phyloP scores from a whole-genome alignment of 257 asterid genomes.

The Solanum dulcamara region DNA sequence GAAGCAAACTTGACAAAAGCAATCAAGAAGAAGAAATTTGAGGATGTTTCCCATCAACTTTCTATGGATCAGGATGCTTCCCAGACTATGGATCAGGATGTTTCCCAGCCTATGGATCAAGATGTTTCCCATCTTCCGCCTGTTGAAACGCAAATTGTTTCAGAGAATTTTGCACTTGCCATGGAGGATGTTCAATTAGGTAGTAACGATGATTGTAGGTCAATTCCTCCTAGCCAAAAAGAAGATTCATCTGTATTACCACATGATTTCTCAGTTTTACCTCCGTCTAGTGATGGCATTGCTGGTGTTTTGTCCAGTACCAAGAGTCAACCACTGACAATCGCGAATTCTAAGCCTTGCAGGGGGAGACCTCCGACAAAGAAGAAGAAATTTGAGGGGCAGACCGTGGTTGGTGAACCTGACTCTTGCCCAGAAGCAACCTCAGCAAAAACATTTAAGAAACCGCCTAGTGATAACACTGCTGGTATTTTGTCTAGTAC shows the following conservation, averaged over 20 bases:
- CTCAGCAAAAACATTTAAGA: not conserved
- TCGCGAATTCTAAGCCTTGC: not conserved
- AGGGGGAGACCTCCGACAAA: slow-evolving; percentile 4
- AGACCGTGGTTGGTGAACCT: slow-evolving; percentile 18
- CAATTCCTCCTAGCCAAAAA: slow-evolving; percentile 10
- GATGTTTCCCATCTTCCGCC: slow-evolving; percentile 3
- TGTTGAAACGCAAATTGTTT: slow-evolving; percentile 4
- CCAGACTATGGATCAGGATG: slow-evolving; percentile 1
- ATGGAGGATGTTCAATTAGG: not conserved
- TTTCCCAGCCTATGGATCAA: not conserved
- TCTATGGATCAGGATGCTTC: too few species aligned
- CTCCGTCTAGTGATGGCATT: slow-evolving; percentile 7
- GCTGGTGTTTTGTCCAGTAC: slow-evolving; percentile 11
- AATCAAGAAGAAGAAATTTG: too few species aligned
- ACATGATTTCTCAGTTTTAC: slow-evolving; percentile 9
- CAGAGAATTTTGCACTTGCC: not conserved
- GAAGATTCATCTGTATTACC: slow-evolving; percentile 7
- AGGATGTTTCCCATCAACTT: too few species aligned
- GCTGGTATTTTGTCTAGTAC: slow-evolving; percentile 12
- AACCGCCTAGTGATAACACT: not conserved
- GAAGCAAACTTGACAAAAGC: not conserved
- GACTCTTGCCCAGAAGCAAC: slow-evolving; percentile 28
- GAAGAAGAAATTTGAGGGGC: not conserved
- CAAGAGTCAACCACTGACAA: slow-evolving; percentile 3
- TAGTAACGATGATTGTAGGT: not conserved